phyloP scores from a whole-genome alignment of 345 rosid species.

The Pistacia atlantica region DNA sequence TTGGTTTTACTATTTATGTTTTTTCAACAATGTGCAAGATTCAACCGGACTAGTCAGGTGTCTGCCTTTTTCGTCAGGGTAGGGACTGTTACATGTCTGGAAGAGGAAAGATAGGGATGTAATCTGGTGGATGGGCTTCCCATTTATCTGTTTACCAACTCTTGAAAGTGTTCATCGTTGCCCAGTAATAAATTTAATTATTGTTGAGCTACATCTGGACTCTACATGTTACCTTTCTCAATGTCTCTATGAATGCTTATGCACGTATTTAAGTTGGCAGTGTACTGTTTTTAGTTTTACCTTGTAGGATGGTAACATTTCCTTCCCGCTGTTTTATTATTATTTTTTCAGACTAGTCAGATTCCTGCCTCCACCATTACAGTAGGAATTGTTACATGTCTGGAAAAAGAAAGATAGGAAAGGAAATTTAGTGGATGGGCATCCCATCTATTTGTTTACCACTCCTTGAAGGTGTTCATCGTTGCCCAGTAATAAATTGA shows the following conservation, averaged over 20 bases:
- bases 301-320: too few species aligned
- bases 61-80: constrained; percentile 7
- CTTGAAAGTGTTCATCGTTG: constrained; percentile 37
- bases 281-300: too few species aligned
- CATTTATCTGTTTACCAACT: constrained; percentile 13
- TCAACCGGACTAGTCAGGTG: constrained; percentile 11
- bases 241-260: neutral
- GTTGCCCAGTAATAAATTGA: constrained; percentile 25
- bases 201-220: constrained; percentile 31
- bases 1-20: too few species aligned
- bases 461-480: constrained; percentile 32
- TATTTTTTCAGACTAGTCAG: constrained; percentile 5
- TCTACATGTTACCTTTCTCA: constrained; percentile 12
- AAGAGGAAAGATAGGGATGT: constrained; percentile 24
- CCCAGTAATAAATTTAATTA: constrained; percentile 15
- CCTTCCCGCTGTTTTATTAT: too few species aligned
- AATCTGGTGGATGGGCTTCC: constrained; percentile 29
- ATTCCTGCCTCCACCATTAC: neutral
- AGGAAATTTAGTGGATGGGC: constrained; percentile 24
- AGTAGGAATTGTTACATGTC: constrained; percentile 41
- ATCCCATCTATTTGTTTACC: constrained; percentile 16
- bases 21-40: neutral
- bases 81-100: constrained; percentile 41
- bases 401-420: constrained; percentile 29
- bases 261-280: too few species aligned